These are phyloP conservation scores for Brassica incana DNA, from an alignment of 345 rosid species.

Conservation along the genomic window DNA sequence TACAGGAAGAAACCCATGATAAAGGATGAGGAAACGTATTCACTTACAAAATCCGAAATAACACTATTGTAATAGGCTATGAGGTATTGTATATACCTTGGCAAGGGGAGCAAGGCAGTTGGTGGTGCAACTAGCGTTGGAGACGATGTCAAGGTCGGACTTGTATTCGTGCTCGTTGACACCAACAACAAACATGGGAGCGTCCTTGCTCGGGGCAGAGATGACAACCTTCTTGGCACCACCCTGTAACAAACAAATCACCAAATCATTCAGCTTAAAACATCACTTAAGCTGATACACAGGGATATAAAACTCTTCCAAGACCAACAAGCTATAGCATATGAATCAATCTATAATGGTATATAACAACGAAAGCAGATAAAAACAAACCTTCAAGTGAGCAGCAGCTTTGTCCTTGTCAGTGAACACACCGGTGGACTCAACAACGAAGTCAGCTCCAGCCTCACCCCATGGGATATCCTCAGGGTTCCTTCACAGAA, in stretches of 20 bases:
- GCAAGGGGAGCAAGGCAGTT: slow-evolving; percentile 97
- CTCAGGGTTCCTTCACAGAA: slow-evolving; percentile 57
- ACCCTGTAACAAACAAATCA: slow-evolving; percentile 50
- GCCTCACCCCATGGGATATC: slow-evolving; percentile 85
- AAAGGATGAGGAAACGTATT: background rate
- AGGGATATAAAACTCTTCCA: background rate
- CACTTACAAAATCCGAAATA: background rate
- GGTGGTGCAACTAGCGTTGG: slow-evolving; percentile 97
- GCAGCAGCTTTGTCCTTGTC: slow-evolving; percentile 97
- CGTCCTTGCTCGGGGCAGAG: slow-evolving; percentile 92
- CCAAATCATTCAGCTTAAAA: background rate
- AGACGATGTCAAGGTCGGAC: slow-evolving; percentile 66
- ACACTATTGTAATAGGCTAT: background rate
- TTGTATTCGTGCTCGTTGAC: slow-evolving; percentile 91
- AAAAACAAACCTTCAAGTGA: slow-evolving; percentile 73
- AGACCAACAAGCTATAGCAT: background rate
- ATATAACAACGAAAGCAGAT: background rate
- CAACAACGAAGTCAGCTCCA: slow-evolving; percentile 80
- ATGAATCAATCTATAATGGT: background rate
- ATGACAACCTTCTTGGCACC: slow-evolving; percentile 96
- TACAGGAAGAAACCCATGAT: slow-evolving; percentile 14
- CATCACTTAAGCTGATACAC: background rate
- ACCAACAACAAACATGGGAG: slow-evolving; percentile 95
- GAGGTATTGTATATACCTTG: slow-evolving; percentile 46
- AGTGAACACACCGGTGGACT: slow-evolving; percentile 90